Base-by-base conservation (phyloP, 2,329 filamentous ascomycete genomes). In the Penicillium expansum region DNA sequence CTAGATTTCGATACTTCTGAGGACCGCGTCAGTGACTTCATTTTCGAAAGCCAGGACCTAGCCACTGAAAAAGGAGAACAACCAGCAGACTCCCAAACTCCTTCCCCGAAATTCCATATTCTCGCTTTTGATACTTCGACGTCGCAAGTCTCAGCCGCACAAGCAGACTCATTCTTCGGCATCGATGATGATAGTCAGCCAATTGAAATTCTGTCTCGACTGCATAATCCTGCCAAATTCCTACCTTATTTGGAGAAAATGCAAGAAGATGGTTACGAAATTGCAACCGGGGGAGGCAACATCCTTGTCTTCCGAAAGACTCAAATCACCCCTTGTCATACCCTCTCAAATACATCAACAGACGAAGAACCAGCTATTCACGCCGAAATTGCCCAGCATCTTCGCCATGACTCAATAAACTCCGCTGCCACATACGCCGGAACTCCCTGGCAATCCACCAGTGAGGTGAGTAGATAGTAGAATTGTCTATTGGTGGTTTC, bases 181-280 rank as follows among this genome's bases (percentile, higher is more conserved):
- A 53, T 63, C 6, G 58, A 63, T 18, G 65, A 70, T 13, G 49
- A 53, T 30, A 47, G 60, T 1, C 67, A 69, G 51, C 67, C 72
- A 7, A 62, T 67, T n/a, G 69, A 75, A 13, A 64, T 77, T 6
- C 63, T 79, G 8, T 63, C 71, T 18, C 70, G 67, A 11, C 62
- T 79, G 8, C 70, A 74, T 33, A 71, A 74, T 27, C 72, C 76
- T 3, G 71, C 72, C n/a, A 74, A 72, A 35, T 79, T 78, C 44
- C 59, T 79, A 2, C 71, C 71, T 4, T 71, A 75, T 53, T 75
- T 79, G 37, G 65, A 67, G 5, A 58, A 66, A 29, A 71, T 79
- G 67, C 66, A 73, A 50, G 52, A 62, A 27, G 69, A 75, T 37
- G 77, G 76, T 4, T 79, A 76, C 50, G 74, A 76, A 16, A 72